Percentiles rank a stretch among this genome's conserved stretches.
These are phyloP conservation scores for Kodamaea restingae DNA, from an alignment of 805 yeast genomes.

Conservation along the genomic window DNA sequence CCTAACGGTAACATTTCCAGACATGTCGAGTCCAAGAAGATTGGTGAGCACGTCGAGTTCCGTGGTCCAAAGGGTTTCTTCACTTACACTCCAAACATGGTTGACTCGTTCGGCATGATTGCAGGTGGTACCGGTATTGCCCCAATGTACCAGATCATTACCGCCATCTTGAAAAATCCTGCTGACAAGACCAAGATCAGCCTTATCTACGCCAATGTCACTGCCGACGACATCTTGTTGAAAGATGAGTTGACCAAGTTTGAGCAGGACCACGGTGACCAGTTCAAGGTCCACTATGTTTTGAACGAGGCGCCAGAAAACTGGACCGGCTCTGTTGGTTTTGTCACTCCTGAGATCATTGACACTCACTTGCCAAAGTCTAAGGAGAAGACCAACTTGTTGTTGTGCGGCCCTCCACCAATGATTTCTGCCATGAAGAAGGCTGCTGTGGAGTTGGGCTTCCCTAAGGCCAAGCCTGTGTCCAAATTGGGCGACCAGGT, in stretches of 20 bases:
- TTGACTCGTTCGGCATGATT: slow-evolving; percentile 73
- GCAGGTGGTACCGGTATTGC: slow-evolving; percentile 98
- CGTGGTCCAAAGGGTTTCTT: slow-evolving; percentile 92
- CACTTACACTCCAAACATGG: slow-evolving; percentile 77
- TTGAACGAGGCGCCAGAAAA: slow-evolving; percentile 66
- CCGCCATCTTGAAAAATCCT: slow-evolving; percentile 74
- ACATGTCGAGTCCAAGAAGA: slow-evolving; percentile 61
- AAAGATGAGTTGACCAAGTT: slow-evolving; percentile 74
- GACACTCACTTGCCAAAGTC: slow-evolving; percentile 60
- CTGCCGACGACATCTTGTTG: slow-evolving; percentile 75
- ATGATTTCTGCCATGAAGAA: slow-evolving; percentile 84
- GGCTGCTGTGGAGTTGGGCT: slow-evolving; percentile 72
- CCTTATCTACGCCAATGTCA: slow-evolving; percentile 77
- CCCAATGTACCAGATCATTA: slow-evolving; percentile 91
- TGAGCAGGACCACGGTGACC: slow-evolving; percentile 50
- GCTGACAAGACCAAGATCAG: slow-evolving; percentile 71
- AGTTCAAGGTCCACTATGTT: slow-evolving; percentile 65
- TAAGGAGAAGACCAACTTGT: slow-evolving; percentile 58
- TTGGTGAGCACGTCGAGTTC: slow-evolving; percentile 76
- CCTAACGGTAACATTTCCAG: slow-evolving; percentile 82
- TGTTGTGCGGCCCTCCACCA: slow-evolving; percentile 93
- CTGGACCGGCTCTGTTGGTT: slow-evolving; percentile 81
- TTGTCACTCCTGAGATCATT: slow-evolving; percentile 71
- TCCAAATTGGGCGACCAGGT: slow-evolving; percentile 88
- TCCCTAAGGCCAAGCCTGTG: slow-evolving; percentile 79